Conservation (phyloP, 2,329 filamentous ascomycete genomes). For the Gyromitra esculenta region DNA sequence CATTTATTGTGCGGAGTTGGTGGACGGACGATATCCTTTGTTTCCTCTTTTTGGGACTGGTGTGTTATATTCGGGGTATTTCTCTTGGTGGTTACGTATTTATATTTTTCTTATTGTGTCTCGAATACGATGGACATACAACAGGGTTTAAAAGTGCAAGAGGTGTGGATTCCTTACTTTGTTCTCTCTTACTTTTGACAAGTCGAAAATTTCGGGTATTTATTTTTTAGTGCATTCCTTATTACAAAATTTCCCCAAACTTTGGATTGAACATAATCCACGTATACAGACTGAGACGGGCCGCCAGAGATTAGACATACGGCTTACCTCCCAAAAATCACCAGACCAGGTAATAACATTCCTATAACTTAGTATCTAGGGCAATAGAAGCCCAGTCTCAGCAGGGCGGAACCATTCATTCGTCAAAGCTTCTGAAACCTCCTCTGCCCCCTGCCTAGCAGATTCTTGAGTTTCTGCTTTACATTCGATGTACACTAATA, state of each 20-base stretch:
- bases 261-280: not conserved
- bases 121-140: slow-evolving; percentile 2
- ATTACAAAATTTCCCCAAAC: slow-evolving; percentile 8
- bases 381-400: slow-evolving; percentile 55
- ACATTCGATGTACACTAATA: slow-evolving; percentile 65
- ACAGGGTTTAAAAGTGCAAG: not conserved
- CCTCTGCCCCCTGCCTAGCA: slow-evolving; percentile 63
- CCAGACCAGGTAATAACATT: not conserved
- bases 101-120: slow-evolving; percentile 14
- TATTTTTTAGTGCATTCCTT: slow-evolving; percentile 15
- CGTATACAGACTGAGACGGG: not conserved
- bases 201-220: slow-evolving; percentile 31
- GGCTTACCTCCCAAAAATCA: not conserved
- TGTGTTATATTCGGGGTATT: slow-evolving; percentile 34
- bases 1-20: slow-evolving; percentile 50
- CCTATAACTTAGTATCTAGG: slow-evolving; percentile 24
- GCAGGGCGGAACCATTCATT: slow-evolving; percentile 64
- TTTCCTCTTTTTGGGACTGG: slow-evolving; percentile 23
- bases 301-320: not conserved
- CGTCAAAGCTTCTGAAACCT: slow-evolving; percentile 63
- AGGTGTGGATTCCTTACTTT: slow-evolving; percentile 4
- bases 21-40: slow-evolving; percentile 47
- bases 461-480: slow-evolving; percentile 61
- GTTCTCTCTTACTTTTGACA: not conserved
- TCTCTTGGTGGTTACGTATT: slow-evolving; percentile 1